These are phyloP conservation scores for Naganishia cerealis DNA, from an alignment of 1,284 basidiomycete genomes.

Conservation along the genomic window DNA sequence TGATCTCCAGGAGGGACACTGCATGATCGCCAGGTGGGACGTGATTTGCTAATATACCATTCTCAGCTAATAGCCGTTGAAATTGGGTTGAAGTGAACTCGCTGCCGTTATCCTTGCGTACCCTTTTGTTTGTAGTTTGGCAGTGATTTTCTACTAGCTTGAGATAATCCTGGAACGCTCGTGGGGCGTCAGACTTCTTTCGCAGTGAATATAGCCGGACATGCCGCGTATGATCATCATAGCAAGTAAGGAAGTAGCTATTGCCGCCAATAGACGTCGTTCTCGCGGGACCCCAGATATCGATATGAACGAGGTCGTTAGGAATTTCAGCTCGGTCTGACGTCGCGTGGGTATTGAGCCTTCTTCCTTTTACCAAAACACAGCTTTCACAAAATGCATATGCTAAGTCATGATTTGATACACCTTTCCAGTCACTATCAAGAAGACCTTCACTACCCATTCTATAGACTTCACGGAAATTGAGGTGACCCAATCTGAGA, in stretches of 20 bases:
- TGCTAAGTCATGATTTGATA: not conserved
- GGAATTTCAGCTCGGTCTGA: not conserved
- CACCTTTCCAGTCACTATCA: constrained; percentile 7
- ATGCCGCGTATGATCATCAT: constrained; percentile 35
- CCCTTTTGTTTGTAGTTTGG: not conserved
- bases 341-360: not conserved
- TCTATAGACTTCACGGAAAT: constrained; percentile 13
- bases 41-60: constrained; percentile 28
- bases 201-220: constrained; percentile 22
- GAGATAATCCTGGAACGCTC: constrained; percentile 14
- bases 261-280: constrained; percentile 28
- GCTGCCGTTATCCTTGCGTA: constrained; percentile 34
- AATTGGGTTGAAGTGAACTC: constrained; percentile 30
- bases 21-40: constrained; percentile 27
- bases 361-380: constrained; percentile 35
- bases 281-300: constrained; percentile 37
- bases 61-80: not conserved
- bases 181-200: constrained; percentile 11
- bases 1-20: constrained; percentile 27
- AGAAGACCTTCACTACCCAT: constrained; percentile 17
- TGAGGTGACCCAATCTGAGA: constrained; percentile 21
- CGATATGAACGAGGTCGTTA: constrained; percentile 30
- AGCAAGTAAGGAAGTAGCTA: constrained; percentile 35
- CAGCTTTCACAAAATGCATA: constrained; percentile 14
- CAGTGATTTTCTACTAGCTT: constrained; percentile 21